Evolutionary conservation across 345 rosid species (phyloP), one percentile per base, ranked within the genome.

Genomic region (Cardamine resedifolia): DNA sequence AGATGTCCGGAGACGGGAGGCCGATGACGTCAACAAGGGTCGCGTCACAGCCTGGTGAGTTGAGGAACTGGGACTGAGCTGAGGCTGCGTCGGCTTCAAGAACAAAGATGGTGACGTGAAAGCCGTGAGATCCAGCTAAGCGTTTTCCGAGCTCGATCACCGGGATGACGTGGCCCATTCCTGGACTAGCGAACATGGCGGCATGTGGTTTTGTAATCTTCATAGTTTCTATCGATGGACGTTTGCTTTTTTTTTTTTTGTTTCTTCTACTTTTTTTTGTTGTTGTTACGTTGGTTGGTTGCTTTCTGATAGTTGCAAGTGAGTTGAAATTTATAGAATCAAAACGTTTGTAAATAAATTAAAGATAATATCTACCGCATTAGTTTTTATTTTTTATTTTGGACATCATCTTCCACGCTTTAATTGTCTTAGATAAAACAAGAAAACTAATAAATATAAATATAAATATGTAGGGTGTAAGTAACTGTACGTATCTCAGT

Each of bases 1-100:
- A 79, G 50, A 84, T 51, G 56, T 87, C 81, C 4, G 77, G 76
- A 0, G 78, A 26, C 0, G 86, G 88, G 47, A 85, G 82, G 4
- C 68, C 27, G 33, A 85, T 69, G 15, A 85, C 30, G 15, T 79
- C 39, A 24, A 82, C 16, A 64, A 66, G 66, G 0, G 64, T 6
- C 2, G 27, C n/a, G 3, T 81, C 53, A 7, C 67, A 38, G 43
- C 67, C 71, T 0, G 70, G 34, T 6, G 78, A 66, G n/a, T 55
- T 56, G n/a, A 76, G 51, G 27, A 82, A 68, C 2, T 72, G 77
- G 28, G 88, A 52, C 36, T 79, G 69, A 7, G 76, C 75, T 71
- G 76, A 30, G 79, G 75, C 75, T 27, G 76, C 75, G 20, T 76
- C 79, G 51, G 75, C 44, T 70, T 62, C 71, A 24, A 76, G 60